These are phyloP conservation scores for Capsicum chinense DNA, from an alignment of 257 asterid genomes.

Conservation along the genomic window DNA sequence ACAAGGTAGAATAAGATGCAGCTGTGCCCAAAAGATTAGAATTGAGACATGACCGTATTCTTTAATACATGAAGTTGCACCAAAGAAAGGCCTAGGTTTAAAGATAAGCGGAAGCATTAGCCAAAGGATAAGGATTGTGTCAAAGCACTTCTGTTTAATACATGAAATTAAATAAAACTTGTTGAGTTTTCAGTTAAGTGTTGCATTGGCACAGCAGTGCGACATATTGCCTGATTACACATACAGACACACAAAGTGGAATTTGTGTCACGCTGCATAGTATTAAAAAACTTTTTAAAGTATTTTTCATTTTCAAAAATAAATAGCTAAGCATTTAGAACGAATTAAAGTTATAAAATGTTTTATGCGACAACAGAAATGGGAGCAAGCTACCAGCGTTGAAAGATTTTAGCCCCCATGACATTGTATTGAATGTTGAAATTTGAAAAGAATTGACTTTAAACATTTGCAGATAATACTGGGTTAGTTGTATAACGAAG, in stretches of 20 bases:
- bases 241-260: background rate
- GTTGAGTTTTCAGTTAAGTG: background rate
- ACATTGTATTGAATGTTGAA: background rate
- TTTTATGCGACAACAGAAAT: background rate
- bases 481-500: background rate
- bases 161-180: background rate
- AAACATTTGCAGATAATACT: background rate
- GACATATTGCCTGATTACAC: background rate
- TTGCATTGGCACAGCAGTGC: background rate
- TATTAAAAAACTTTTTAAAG: background rate
- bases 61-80: background rate
- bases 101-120: background rate
- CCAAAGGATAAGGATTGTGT: background rate
- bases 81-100: background rate
- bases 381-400: background rate
- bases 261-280: background rate
- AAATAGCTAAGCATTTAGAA: background rate
- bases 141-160: background rate
- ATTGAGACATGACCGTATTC: background rate
- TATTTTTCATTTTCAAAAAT: background rate
- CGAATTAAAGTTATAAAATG: background rate
- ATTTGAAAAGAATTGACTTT: background rate
- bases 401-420: background rate
- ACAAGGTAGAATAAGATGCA: conserved; percentile 11
- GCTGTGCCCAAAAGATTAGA: background rate